These are phyloP conservation scores for Salinomyces thailandicus DNA, from an alignment of 2,329 filamentous ascomycete species.

Conservation along the genomic window DNA sequence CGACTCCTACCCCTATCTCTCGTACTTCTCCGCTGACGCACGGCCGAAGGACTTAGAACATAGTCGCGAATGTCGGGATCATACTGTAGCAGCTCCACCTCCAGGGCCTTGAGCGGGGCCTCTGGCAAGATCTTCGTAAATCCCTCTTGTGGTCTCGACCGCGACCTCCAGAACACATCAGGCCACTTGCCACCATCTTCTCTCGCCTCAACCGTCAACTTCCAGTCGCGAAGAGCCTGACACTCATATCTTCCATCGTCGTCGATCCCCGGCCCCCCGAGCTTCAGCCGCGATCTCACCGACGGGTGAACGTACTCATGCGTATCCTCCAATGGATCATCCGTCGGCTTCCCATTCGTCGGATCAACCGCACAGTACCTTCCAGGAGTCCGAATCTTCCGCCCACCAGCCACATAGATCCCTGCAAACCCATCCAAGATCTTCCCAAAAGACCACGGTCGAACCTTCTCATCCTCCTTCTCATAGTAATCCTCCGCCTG, in stretches of 20 bases:
- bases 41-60: conserved; percentile 13
- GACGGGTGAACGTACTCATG: conserved; percentile 44
- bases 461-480: conserved; percentile 27
- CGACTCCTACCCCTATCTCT: conserved; percentile 2
- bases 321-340: conserved; percentile 37
- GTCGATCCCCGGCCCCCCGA: conserved; percentile 36
- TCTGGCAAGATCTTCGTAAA: conserved; percentile 29
- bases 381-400: conserved; percentile 36
- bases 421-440: conserved; percentile 38
- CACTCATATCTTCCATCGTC: conserved; percentile 38
- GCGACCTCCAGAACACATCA: conserved; percentile 33
- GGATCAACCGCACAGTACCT: conserved; percentile 38
- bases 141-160: conserved; percentile 9
- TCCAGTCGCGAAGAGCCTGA: conserved; percentile 37
- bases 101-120: conserved; percentile 34
- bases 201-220: conserved; percentile 32
- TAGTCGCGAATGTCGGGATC: conserved; percentile 16
- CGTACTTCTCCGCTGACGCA: conserved; percentile 13
- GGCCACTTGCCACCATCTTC: conserved; percentile 22
- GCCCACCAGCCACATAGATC: conserved; percentile 38
- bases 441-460: conserved; percentile 41
- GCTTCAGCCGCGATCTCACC: conserved; percentile 35
- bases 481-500: conserved; percentile 36
- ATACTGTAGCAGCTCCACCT: conserved; percentile 29
- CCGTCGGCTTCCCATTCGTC: conserved; percentile 30